Evolutionary conservation across 345 rosid species (phyloP), one percentile per base, ranked within the genome.

Genomic region (Murraya koenigii): DNA sequence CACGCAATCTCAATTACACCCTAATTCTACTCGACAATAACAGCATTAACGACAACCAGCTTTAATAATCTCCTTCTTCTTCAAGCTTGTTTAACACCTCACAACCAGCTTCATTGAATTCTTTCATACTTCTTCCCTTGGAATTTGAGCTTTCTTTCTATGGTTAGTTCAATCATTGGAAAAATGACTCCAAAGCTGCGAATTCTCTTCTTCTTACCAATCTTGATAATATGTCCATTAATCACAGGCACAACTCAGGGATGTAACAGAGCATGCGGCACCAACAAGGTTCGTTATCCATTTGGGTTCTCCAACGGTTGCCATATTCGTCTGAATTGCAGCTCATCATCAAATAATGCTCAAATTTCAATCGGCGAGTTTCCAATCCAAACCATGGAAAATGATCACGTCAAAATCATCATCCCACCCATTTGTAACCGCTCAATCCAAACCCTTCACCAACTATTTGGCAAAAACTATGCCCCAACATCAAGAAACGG

Each of bases 271-370:
- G 75, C 84, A 11, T 91, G 98, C 41, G 79, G 85, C n/a, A 2
- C 14, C 74, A 59, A 58, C 58, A 30, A 2, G 0, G 78, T 87
- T 0, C 66, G 55, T 1, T 91, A 85, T 60, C 98, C 98, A 3
- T 92, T 94, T 44, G 97, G 98, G 13, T 89, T 88, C 84, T 83
- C 94, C 23, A 15, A 82, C 0, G 85, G 73, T 8, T 90, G 86
- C 77, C 84, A 77, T 3, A 91, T 94, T 80, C 89, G 13, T 36
- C 84, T 91, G 39, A 84, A 79, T 44, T 93, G 96, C 80, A 78
- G 84, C 49, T 1, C 69, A 7, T 0, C 56, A 52, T 44, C 49
- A 44, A 44, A 44, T 0, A 25, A 56, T 1, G 85, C 83, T 33
- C 35, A 66, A 0, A 72, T 80, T 19, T 9, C 70, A 6, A 52